Conservation (phyloP, 495 filamentous ascomycete species). For the Xylaria bambusicola region DNA sequence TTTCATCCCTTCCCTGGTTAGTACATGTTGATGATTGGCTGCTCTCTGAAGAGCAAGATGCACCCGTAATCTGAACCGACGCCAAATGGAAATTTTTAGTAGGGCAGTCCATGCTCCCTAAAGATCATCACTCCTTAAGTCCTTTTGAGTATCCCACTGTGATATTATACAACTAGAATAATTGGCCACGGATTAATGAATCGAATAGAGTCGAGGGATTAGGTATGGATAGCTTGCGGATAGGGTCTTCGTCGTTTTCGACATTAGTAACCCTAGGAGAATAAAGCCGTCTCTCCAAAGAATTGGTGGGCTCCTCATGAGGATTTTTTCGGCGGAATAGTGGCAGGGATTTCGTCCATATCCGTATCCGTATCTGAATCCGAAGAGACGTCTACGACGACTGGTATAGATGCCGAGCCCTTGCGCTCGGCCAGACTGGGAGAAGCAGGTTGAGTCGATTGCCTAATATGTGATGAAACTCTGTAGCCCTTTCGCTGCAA, state of each 20-base stretch:
- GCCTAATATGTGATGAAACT: slow-evolving; percentile 26
- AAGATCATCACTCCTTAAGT: too few relatives aligned
- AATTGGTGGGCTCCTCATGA: neutral
- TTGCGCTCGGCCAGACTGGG: neutral
- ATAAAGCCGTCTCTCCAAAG: neutral
- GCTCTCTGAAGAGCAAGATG: neutral
- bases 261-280: neutral
- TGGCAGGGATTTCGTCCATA: slow-evolving; percentile 47
- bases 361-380: slow-evolving; percentile 39
- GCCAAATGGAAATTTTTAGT: neutral
- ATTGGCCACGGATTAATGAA: neutral
- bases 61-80: neutral
- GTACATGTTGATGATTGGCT: neutral
- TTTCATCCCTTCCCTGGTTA: neutral
- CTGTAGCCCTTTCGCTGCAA: slow-evolving; percentile 30
- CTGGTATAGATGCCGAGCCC: slow-evolving; percentile 26
- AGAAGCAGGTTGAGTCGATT: neutral
- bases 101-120: neutral
- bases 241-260: too few relatives aligned
- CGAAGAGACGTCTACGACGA: slow-evolving; percentile 32
- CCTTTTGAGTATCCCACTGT: too few relatives aligned
- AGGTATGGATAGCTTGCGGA: too few relatives aligned
- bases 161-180: neutral
- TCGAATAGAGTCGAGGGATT: too few relatives aligned
- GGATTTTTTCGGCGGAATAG: slow-evolving; percentile 31